Conservation (phyloP, 495 filamentous ascomycete genomes). For the Gamarada debralockiae region DNA sequence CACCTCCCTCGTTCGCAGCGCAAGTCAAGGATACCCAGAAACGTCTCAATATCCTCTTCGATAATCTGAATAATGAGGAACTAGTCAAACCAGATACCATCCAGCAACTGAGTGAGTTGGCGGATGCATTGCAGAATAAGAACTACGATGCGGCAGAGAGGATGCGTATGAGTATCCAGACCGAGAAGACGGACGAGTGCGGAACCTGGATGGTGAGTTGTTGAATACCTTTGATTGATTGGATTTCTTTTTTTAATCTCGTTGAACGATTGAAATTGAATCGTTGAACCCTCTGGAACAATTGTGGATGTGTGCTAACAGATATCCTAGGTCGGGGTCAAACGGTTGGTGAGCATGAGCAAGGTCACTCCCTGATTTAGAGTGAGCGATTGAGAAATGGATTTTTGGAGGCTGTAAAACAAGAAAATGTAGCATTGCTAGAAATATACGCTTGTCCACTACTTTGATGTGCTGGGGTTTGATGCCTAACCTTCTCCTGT, state of each 20-base stretch:
- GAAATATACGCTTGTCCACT: too few species aligned
- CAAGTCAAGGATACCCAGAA: slow-evolving; percentile 94
- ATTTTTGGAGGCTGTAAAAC: not conserved
- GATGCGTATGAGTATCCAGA: slow-evolving; percentile 79
- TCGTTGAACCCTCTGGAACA: too few species aligned
- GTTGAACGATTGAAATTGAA: not conserved
- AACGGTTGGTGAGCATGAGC: slow-evolving; percentile 89
- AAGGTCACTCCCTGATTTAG: slow-evolving; percentile 55
- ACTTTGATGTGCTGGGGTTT: too few species aligned
- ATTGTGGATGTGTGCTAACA: too few species aligned
- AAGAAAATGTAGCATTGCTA: not conserved
- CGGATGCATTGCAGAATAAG: slow-evolving; percentile 61
- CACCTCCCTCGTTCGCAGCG: slow-evolving; percentile 73
- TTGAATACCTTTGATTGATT: too few species aligned
- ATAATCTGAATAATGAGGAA: slow-evolving; percentile 94
- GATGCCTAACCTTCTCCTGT: too few species aligned
- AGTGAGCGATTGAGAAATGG: not conserved
- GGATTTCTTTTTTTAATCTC: not conserved
- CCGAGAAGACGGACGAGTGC: slow-evolving; percentile 78
- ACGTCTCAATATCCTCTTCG: slow-evolving; percentile 84
- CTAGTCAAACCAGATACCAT: slow-evolving; percentile 81
- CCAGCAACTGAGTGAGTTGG: slow-evolving; percentile 55
- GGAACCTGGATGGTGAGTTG: slow-evolving; percentile 95
- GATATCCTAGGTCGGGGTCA: slow-evolving; percentile 73
- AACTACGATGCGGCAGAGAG: slow-evolving; percentile 72